phyloP scores from a whole-genome alignment of 768 basidiomycete genomes.

The Neoboletus subvelutipes region DNA sequence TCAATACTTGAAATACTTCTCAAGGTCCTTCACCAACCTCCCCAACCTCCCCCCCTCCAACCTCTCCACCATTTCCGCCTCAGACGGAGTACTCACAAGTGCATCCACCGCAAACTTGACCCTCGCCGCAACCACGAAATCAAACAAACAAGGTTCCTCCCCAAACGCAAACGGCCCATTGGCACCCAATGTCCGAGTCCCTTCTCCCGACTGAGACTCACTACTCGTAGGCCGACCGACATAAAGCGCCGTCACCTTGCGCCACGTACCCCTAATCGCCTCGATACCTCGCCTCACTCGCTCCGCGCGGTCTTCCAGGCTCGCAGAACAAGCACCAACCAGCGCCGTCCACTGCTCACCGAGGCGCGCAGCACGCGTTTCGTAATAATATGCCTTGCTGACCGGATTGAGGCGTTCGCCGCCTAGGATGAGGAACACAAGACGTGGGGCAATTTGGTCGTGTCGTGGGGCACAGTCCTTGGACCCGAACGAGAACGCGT shows the following conservation, averaged over 20 bases:
- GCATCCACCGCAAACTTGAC: slow-evolving; percentile 10
- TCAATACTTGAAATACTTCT: not conserved
- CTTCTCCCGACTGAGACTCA: too few species aligned
- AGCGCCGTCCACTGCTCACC: slow-evolving; percentile 40
- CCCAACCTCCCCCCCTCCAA: not conserved
- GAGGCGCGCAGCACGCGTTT: slow-evolving; percentile 33
- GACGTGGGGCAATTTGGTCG: not conserved
- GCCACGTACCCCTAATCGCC: slow-evolving; percentile 29
- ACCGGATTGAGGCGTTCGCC: slow-evolving; percentile 30
- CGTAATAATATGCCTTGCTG: slow-evolving; percentile 41
- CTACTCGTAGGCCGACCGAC: too few species aligned
- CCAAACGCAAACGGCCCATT: slow-evolving; percentile 15
- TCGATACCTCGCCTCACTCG: slow-evolving; percentile 19
- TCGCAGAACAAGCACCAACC: slow-evolving; percentile 19
- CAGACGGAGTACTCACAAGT: slow-evolving; percentile 5
- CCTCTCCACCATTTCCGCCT: slow-evolving; percentile 3
- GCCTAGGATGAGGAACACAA: slow-evolving; percentile 25
- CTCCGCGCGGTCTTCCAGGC: slow-evolving; percentile 25
- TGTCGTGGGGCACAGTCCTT: not conserved
- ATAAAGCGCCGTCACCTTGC: slow-evolving; percentile 18
- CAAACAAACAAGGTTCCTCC: slow-evolving; percentile 17
- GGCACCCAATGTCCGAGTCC: not conserved
- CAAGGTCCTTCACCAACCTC: not conserved
- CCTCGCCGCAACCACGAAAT: slow-evolving; percentile 23
- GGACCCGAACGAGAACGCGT: slow-evolving; percentile 11